Evolutionary conservation across 1,284 basidiomycete species (phyloP).

Genomic region (Ganoderma meredithae): DNA sequence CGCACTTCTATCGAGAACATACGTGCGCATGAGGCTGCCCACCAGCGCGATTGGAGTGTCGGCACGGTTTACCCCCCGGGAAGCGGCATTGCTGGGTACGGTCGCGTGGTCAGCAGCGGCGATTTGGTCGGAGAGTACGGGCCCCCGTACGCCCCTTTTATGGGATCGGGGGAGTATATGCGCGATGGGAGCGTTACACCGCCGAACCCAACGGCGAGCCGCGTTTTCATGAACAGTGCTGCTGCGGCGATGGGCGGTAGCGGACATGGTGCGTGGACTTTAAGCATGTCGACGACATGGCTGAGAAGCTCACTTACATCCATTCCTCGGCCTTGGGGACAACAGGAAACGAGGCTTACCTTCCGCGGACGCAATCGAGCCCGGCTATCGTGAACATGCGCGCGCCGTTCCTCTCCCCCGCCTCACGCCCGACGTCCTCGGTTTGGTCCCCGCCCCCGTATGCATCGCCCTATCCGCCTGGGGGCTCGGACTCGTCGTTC

Average conservation of each 20-base stretch:
- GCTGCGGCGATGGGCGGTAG: slow-evolving; percentile 45
- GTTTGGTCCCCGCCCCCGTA: slow-evolving; percentile 66
- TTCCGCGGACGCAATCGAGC: slow-evolving; percentile 48
- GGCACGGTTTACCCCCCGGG: slow-evolving; percentile 31
- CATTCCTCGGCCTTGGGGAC: not conserved
- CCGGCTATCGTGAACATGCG: slow-evolving; percentile 57
- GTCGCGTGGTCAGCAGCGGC: slow-evolving; percentile 19
- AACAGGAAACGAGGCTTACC: slow-evolving; percentile 35
- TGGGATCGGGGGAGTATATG: slow-evolving; percentile 40
- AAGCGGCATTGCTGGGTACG: slow-evolving; percentile 28
- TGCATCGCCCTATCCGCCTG: slow-evolving; percentile 42
- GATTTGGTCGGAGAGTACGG: slow-evolving; percentile 39
- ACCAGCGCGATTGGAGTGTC: slow-evolving; percentile 19
- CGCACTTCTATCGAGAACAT: slow-evolving; percentile 46
- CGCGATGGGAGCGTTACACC: slow-evolving; percentile 38
- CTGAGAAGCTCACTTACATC: slow-evolving; percentile 15
- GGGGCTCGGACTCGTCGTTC: slow-evolving; percentile 43
- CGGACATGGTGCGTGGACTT: slow-evolving; percentile 13
- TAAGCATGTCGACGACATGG: not conserved
- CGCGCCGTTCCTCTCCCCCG: slow-evolving; percentile 70
- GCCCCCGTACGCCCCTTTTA: slow-evolving; percentile 62
- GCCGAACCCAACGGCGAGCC: slow-evolving; percentile 40
- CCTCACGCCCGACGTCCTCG: slow-evolving; percentile 64
- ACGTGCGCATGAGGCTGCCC: slow-evolving; percentile 34
- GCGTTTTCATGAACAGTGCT: slow-evolving; percentile 55